Evolutionary conservation across 768 basidiomycete genomes (phyloP), one percentile per base, ranked within the genome.

Genomic region (Auriculariales sp.): DNA sequence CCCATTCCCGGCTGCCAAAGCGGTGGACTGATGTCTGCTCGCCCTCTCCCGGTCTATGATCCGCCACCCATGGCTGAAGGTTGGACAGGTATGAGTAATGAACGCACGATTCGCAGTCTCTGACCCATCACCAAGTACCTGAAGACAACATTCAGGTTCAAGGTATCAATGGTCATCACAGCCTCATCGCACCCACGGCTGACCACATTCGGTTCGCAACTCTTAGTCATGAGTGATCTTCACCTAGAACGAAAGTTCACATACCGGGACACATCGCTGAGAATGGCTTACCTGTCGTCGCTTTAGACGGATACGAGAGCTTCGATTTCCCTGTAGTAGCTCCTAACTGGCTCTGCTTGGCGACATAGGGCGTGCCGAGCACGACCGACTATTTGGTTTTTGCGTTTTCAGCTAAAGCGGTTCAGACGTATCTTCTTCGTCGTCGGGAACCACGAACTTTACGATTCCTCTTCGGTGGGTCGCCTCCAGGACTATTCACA

Each of bases 371-470:
- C 53, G 54, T 32, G 66, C 64, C 2, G 31, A 49, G 4, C 58
- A 68, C 28, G 58, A 58, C 7, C 53, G 59, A 7, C 52, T 68
- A 1, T 67, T 68, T 39, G 58, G 53, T 3, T 68, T 64, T 60
- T 49, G 68, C 5, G 54, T 56, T 17, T 22, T 2, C 67, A 66
- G 52, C 53, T 68, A 9, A 29, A 39, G 24, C 55, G 54, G 4
- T 68, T 66, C 52, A 53, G 62, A 47, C 52, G 46, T 3, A 58
- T 70, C 3, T 62, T 68, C 50, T 68, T 62, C 42, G 56, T 69
- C 1, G 44, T 58, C 2, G 68, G 66, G 22, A 70, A 68, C 49
- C 68, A 70, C 48, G 64, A 55, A 44, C 35, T 34, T 3, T 55
- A 55, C 28, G 42, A n/a, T 36, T 49, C 52, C 39, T 46, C 46